phyloP scores from a whole-genome alignment of 169 alveolate genomes.

The Eimeria necatrix region DNA sequence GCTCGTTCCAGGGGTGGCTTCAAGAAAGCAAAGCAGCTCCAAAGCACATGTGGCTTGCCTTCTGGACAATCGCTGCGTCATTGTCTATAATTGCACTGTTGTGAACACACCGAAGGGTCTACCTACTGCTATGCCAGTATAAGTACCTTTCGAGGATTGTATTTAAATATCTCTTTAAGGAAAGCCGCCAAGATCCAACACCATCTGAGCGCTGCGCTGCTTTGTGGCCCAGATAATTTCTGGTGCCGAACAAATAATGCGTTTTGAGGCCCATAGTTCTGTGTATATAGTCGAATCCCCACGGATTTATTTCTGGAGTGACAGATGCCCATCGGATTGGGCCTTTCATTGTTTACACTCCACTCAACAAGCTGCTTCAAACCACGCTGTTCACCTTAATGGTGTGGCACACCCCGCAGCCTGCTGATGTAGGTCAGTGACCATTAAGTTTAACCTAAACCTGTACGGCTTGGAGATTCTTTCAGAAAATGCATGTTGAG shows the following conservation, averaged over 20 bases:
- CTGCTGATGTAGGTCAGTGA: too few relatives aligned
- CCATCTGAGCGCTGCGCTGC: constrained; percentile 60
- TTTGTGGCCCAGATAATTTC: constrained; percentile 34
- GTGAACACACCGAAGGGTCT: neutral
- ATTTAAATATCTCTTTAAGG: neutral
- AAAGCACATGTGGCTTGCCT: neutral
- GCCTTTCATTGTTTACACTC: constrained; percentile 6
- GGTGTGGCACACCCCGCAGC: too few relatives aligned
- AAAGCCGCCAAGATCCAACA: constrained; percentile 45
- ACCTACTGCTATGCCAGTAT: neutral
- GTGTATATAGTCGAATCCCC: neutral
- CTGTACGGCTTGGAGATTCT: too few relatives aligned
- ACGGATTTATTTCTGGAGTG: constrained; percentile 11
- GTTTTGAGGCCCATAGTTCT: constrained; percentile 57
- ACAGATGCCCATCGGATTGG: constrained; percentile 25
- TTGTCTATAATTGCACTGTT: neutral
- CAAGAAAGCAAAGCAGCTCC: constrained; percentile 50
- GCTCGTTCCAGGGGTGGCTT: constrained; percentile 77
- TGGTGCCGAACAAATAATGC: constrained; percentile 47
- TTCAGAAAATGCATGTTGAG: too few relatives aligned
- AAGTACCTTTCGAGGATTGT: constrained; percentile 1
- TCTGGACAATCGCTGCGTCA: constrained; percentile 5
- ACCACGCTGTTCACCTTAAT: neutral
- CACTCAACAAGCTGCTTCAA: neutral
- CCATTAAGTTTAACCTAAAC: too few relatives aligned